Evolutionary conservation across 2,329 filamentous ascomycete genomes (phyloP).

Genomic region (Lachnellula hyalina): DNA sequence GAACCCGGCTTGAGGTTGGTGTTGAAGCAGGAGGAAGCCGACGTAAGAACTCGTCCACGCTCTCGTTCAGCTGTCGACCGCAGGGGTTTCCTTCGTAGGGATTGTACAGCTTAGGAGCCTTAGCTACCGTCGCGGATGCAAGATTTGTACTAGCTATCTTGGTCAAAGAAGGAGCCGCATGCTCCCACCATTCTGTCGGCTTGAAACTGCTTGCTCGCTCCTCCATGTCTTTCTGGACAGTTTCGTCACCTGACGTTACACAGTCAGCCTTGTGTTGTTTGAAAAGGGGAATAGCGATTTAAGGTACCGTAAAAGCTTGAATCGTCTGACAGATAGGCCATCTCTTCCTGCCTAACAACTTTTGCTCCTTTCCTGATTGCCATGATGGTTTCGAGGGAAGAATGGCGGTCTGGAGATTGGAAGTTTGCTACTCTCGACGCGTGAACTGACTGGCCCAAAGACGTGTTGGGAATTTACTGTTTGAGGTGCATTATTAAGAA

Average conservation of each 20-base stretch:
- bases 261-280: conserved; percentile 9
- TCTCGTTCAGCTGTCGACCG: conserved; percentile 61
- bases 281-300: not conserved
- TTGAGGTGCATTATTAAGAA: not conserved
- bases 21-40: conserved; percentile 65
- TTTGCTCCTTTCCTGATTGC: conserved; percentile 7
- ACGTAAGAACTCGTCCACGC: conserved; percentile 57
- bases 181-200: conserved; percentile 44
- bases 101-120: conserved; percentile 43
- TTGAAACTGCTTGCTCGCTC: conserved; percentile 47
- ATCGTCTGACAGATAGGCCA: conserved; percentile 34
- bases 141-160: conserved; percentile 30
- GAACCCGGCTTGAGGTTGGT: conserved; percentile 34
- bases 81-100: conserved; percentile 46
- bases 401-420: not conserved
- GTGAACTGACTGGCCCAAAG: conserved; percentile 14
- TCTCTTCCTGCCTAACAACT: not conserved
- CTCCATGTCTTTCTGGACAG: conserved; percentile 43
- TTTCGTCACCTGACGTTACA: conserved; percentile 46
- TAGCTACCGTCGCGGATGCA: conserved; percentile 1
- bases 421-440: not conserved
- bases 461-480: not conserved
- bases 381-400: conserved; percentile 12
- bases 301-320: conserved; percentile 52
- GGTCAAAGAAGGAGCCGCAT: conserved; percentile 30